Evolutionary conservation across 768 basidiomycete genomes (phyloP).

Genomic region (Collybiopsis luxurians): DNA sequence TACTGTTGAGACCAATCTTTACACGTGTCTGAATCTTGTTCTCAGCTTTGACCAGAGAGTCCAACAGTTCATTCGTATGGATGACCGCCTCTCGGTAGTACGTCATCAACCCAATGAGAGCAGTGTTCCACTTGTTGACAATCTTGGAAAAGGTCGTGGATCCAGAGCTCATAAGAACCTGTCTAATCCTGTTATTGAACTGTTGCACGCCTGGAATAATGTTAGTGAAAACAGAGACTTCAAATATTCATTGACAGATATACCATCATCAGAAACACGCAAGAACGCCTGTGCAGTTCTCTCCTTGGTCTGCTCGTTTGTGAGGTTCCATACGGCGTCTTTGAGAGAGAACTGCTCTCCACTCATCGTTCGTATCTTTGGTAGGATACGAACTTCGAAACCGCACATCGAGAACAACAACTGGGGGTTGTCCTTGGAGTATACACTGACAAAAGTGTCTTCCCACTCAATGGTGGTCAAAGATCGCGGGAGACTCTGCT

Average conservation of each 20-base stretch:
- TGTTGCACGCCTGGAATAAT: conserved; percentile 71
- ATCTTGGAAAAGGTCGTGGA: conserved; percentile 99
- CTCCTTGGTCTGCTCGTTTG: conserved; percentile 96
- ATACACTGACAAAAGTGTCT: conserved; percentile 95
- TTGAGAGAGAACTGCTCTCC: conserved; percentile 97
- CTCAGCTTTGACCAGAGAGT: conserved; percentile 96
- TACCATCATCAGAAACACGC: conserved; percentile 93
- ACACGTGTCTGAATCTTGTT: conserved; percentile 99
- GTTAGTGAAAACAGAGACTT: background rate
- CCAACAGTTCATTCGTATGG: conserved; percentile 94
- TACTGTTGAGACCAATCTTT: conserved; percentile 98
- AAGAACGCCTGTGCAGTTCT: conserved; percentile 97
- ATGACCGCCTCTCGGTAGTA: conserved; percentile 98
- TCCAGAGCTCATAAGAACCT: conserved; percentile 97
- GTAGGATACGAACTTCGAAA: conserved; percentile 97
- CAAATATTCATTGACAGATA: conserved; percentile 4
- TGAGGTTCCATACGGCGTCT: conserved; percentile 95
- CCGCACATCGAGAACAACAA: conserved; percentile 97
- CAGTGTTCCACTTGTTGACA: conserved; percentile 97
- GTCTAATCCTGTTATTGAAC: conserved; percentile 96
- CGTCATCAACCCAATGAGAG: conserved; percentile 94
- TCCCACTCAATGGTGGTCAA: conserved; percentile 99
- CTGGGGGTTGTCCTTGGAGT: conserved; percentile 97
- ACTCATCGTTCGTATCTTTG: conserved; percentile 92
- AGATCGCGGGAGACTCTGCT: conserved; percentile 92